Percentiles rank a stretch among this genome's conserved stretches.
phyloP scores from a whole-genome alignment of 768 basidiomycete species.

The Russula sp. region DNA sequence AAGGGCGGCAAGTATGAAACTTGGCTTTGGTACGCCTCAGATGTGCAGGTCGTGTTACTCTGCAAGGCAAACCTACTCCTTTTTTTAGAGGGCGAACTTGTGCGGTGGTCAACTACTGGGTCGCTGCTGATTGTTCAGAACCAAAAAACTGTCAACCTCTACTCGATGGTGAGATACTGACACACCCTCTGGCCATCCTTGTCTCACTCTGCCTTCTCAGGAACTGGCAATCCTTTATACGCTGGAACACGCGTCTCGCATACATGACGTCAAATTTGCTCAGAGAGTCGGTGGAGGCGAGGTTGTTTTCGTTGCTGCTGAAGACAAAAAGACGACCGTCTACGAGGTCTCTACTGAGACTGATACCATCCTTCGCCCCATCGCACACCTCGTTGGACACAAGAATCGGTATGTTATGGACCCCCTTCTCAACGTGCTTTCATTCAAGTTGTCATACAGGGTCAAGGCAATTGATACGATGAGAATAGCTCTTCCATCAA shows the following conservation, averaged over 20 bases:
- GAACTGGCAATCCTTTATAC: slow-evolving; percentile 71
- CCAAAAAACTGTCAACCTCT: slow-evolving; percentile 70
- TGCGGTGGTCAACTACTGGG: slow-evolving; percentile 79
- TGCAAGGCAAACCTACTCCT: background rate
- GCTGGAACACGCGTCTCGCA: slow-evolving; percentile 68
- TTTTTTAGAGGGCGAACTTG: slow-evolving; percentile 77
- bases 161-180: slow-evolving; percentile 53
- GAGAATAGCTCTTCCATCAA: slow-evolving; percentile 46
- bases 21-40: slow-evolving; percentile 65
- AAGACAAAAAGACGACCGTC: slow-evolving; percentile 81
- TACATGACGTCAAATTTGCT: slow-evolving; percentile 80
- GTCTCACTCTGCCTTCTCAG: slow-evolving; percentile 33
- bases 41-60: background rate
- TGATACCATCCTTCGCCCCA: slow-evolving; percentile 42
- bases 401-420: slow-evolving; percentile 61
- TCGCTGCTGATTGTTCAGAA: slow-evolving; percentile 74
- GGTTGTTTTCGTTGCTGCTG: slow-evolving; percentile 75
- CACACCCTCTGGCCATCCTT: background rate
- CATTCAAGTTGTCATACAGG: slow-evolving; percentile 32
- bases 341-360: slow-evolving; percentile 53
- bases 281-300: slow-evolving; percentile 54
- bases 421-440: background rate
- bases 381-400: slow-evolving; percentile 75
- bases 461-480: slow-evolving; percentile 77
- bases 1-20: slow-evolving; percentile 79